Evolutionary conservation across 164 flowering plant genomes (phyloP), one percentile per base, ranked within the genome.

Genomic region (Echeveria elegans): DNA sequence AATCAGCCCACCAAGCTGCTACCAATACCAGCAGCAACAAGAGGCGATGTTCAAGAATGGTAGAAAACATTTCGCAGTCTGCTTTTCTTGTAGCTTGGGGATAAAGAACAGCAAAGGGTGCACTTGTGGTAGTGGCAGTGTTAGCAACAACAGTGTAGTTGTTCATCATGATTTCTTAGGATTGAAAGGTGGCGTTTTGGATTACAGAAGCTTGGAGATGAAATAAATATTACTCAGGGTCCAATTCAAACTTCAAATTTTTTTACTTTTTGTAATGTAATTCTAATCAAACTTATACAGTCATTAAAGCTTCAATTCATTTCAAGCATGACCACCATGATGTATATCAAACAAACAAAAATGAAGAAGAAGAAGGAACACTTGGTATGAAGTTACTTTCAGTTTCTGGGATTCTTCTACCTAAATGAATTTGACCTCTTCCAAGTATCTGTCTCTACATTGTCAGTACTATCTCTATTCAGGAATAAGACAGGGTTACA

Each of bases 131-230:
- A 69, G 28, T 50, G 34, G 71, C 15, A 67, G 72, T 28, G 47
- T 28, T 11, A 41, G 66, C 14, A 71, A 47, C 41, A 79, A 80
- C 16, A 56, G 32, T 56, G 61, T 56, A 28, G 61, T 56, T 26
- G 32, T 56, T 56, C 61, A 56, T 12, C 82, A 75, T 75, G 92
- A 86, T 41, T 87, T 87, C 76, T 70, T 91, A 40, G 90, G 92
- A 5, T 68, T 86, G 76, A 85, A 82, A 68, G 36, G 41, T 66
- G 80, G 82, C 15, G 79, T 83, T 29, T 78, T 84, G 85, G 96
- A 85, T 70, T 86, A 79, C 65, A 86, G 96, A 88, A 77, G 83
- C 75, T 76, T 86, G 83, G 89, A 89, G 70, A 85, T 84, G 94
- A 92, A 88, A 76, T 89, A 69, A 79, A 28, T 56, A 5, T 26